Conservation (phyloP, 176 grass and related monocot genomes). For the Dactylis glomerata region DNA sequence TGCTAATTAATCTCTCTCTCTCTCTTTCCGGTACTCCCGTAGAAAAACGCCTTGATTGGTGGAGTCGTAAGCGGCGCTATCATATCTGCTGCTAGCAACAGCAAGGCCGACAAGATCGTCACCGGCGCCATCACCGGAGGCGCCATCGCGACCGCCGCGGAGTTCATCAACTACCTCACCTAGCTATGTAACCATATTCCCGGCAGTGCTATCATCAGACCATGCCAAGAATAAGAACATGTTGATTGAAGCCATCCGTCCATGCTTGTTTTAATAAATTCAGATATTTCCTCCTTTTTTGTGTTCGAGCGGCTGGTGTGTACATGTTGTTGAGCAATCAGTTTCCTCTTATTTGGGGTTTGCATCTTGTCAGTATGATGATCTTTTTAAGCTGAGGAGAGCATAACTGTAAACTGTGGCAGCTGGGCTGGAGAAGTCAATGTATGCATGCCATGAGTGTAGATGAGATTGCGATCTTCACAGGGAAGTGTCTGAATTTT, state of each 20-base stretch:
- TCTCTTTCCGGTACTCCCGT: background rate
- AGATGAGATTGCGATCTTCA: background rate
- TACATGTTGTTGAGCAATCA: background rate
- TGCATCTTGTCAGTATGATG: background rate
- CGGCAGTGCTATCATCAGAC: background rate
- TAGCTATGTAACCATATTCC: constrained; percentile 30
- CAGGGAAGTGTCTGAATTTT: background rate
- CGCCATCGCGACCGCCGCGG: constrained; percentile 61
- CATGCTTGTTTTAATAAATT: constrained; percentile 6
- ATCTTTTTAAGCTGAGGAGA: background rate
- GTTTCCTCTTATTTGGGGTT: background rate
- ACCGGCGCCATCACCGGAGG: constrained; percentile 72
- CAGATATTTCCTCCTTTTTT: background rate
- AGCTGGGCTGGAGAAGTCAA: background rate
- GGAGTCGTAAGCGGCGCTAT: constrained; percentile 59
- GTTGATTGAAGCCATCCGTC: background rate
- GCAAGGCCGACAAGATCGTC: constrained; percentile 54
- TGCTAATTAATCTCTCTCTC: background rate
- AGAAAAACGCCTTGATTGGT: constrained; percentile 85
- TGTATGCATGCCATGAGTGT: background rate
- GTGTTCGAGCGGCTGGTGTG: background rate
- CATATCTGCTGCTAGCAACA: constrained; percentile 54
- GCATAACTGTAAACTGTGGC: background rate
- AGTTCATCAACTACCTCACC: constrained; percentile 72
- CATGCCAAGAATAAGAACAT: constrained; percentile 24